Conservation (phyloP, 2,329 filamentous ascomycete species). For the Diplocarpon mali region DNA sequence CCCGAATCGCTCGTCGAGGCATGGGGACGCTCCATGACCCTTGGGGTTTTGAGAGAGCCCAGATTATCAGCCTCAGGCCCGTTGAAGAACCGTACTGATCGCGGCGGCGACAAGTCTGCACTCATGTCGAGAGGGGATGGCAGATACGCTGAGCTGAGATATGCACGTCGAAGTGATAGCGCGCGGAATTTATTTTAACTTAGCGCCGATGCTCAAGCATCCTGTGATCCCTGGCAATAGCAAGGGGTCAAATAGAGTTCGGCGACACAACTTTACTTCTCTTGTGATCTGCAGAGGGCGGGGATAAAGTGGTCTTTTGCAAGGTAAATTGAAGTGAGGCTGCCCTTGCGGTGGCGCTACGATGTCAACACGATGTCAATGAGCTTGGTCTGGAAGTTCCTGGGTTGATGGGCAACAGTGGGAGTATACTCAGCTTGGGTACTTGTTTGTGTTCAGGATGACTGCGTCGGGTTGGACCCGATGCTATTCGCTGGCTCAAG, state of each 20-base stretch:
- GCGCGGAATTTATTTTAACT: conserved; percentile 1
- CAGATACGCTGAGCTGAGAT: conserved; percentile 3
- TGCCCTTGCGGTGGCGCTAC: too few species aligned
- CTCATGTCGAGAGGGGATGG: conserved; percentile 17
- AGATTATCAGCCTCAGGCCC: conserved; percentile 35
- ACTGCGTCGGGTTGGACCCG: too few species aligned
- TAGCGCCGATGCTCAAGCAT: neutral
- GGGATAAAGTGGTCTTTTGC: too few species aligned
- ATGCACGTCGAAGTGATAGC: conserved; percentile 10
- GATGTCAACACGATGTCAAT: too few species aligned
- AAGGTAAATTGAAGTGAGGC: too few species aligned
- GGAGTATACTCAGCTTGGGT: too few species aligned
- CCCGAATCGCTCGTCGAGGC: conserved; percentile 34
- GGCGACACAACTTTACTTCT: too few species aligned
- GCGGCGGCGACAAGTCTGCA: conserved; percentile 38
- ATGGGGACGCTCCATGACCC: conserved; percentile 25
- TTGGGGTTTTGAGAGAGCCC: conserved; percentile 32
- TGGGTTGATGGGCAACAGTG: too few species aligned
- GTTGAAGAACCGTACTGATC: conserved; percentile 45
- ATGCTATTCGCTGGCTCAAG: too few species aligned
- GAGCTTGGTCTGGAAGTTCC: too few species aligned
- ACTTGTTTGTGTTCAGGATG: neutral
- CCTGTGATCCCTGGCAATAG: neutral
- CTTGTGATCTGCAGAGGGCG: too few species aligned
- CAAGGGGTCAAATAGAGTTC: neutral